Evolutionary conservation across 441 rosid species (phyloP).

Genomic region (Populus hybrid): DNA sequence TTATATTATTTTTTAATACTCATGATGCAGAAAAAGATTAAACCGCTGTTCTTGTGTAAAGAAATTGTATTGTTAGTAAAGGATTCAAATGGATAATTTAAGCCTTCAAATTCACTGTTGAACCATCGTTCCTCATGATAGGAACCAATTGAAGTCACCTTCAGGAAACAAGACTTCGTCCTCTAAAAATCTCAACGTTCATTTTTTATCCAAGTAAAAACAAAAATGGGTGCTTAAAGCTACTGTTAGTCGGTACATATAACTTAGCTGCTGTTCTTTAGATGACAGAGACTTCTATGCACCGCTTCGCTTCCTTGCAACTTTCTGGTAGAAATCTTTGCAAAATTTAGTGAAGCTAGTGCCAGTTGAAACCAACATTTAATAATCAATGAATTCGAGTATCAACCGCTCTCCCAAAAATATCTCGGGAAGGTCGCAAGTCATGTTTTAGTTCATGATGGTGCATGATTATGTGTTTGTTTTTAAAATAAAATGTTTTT

Average conservation of each 20-base stretch:
- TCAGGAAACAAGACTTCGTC: too few relatives aligned
- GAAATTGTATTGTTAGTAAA: too few relatives aligned
- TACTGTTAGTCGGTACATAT: not conserved
- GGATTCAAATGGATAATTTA: too few relatives aligned
- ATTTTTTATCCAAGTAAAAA: too few relatives aligned
- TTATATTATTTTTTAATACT: not conserved
- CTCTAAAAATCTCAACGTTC: too few relatives aligned
- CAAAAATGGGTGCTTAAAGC: not conserved
- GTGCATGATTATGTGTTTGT: too few relatives aligned
- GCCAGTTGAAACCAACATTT: constrained; percentile 1
- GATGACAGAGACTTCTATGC: constrained; percentile 29
- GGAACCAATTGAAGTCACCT: not conserved
- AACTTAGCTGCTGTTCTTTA: constrained; percentile 46
- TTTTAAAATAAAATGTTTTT: too few relatives aligned
- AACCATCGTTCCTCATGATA: too few relatives aligned
- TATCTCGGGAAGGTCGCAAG: too few relatives aligned
- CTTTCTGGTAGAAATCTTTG: constrained; percentile 33
- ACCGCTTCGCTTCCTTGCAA: constrained; percentile 17
- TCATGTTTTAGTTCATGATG: too few relatives aligned
- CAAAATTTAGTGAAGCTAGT: not conserved
- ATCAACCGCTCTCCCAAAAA: not conserved
- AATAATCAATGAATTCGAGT: not conserved
- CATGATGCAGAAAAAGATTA: not conserved
- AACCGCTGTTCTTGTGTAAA: too few relatives aligned
- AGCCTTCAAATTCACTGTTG: too few relatives aligned